Evolutionary conservation across 495 filamentous ascomycete genomes (phyloP).

Genomic region (Tetracladium marchalianum): DNA sequence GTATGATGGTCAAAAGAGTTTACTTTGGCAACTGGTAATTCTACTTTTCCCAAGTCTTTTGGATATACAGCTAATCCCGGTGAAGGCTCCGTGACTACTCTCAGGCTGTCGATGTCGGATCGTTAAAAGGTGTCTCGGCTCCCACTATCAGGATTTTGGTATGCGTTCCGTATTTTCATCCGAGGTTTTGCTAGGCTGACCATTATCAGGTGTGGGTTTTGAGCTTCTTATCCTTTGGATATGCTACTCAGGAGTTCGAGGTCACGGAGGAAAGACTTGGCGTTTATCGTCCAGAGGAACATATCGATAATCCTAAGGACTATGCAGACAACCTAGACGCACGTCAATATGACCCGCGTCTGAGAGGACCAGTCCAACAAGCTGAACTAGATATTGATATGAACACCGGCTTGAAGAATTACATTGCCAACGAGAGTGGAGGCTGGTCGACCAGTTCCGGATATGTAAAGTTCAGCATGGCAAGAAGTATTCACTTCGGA

Average conservation of each 20-base stretch:
- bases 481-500: slow-evolving; percentile 80
- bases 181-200: neutral
- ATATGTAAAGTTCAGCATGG: slow-evolving; percentile 78
- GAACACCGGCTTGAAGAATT: slow-evolving; percentile 94
- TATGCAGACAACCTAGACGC: slow-evolving; percentile 83
- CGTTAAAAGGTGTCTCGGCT: slow-evolving; percentile 78
- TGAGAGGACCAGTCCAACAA: slow-evolving; percentile 64
- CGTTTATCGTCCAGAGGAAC: slow-evolving; percentile 80
- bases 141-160: slow-evolving; percentile 83
- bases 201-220: slow-evolving; percentile 37
- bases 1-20: slow-evolving; percentile 75
- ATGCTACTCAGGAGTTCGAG: slow-evolving; percentile 85
- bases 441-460: slow-evolving; percentile 70
- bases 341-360: slow-evolving; percentile 69
- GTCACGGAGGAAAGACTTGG: slow-evolving; percentile 80
- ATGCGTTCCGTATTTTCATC: slow-evolving; percentile 5
- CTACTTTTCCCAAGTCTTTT: slow-evolving; percentile 68
- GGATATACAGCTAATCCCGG: slow-evolving; percentile 38
- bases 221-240: slow-evolving; percentile 57
- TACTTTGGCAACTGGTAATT: slow-evolving; percentile 84
- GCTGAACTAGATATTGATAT: slow-evolving; percentile 75
- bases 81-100: slow-evolving; percentile 69
- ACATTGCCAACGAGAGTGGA: slow-evolving; percentile 85
- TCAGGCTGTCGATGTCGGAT: slow-evolving; percentile 87
- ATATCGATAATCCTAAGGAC: slow-evolving; percentile 72